A percentile compares a stretch with the other conserved stretches of the same genome.
These are phyloP conservation scores for Komagataella phaffii DNA, from an alignment of 805 yeast species.

Conservation along the genomic window DNA sequence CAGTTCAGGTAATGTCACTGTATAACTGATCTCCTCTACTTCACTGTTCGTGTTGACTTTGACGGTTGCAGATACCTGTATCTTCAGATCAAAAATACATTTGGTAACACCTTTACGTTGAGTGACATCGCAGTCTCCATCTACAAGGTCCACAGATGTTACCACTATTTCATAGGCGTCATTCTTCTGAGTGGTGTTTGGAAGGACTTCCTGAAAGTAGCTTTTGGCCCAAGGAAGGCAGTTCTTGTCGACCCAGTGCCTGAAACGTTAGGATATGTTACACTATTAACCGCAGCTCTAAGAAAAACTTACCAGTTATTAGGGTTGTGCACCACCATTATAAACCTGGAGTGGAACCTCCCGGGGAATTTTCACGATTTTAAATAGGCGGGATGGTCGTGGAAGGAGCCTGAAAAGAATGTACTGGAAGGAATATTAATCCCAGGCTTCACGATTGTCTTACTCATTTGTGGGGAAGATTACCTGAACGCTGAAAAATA, in stretches of 20 bases:
- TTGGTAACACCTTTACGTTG: slow-evolving; percentile 74
- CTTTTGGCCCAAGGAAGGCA: slow-evolving; percentile 83
- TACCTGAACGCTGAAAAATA: too few relatives aligned
- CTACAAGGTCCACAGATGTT: slow-evolving; percentile 22
- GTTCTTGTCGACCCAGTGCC: slow-evolving; percentile 98
- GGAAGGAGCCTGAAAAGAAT: neutral
- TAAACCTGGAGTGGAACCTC: slow-evolving; percentile 2
- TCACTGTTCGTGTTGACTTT: slow-evolving; percentile 15
- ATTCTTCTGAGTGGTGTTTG: slow-evolving; percentile 27
- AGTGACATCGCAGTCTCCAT: slow-evolving; percentile 74
- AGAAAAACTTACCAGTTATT: slow-evolving; percentile 50
- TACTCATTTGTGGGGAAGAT: too few relatives aligned
- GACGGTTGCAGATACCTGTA: slow-evolving; percentile 30
- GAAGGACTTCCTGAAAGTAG: slow-evolving; percentile 54
- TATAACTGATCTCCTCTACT: slow-evolving; percentile 24
- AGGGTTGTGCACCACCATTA: slow-evolving; percentile 91
- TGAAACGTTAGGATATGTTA: neutral
- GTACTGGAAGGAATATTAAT: neutral
- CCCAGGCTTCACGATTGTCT: too few relatives aligned
- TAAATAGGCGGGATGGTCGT: neutral
- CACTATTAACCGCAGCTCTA: neutral
- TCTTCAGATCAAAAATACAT: slow-evolving; percentile 56
- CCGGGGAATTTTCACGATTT: neutral
- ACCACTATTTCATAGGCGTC: slow-evolving; percentile 21
- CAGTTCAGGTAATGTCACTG: slow-evolving; percentile 47